Evolutionary conservation across 805 yeast genomes (phyloP), one percentile per base, ranked within the genome.

Genomic region (Diddensiella santjacobensis): DNA sequence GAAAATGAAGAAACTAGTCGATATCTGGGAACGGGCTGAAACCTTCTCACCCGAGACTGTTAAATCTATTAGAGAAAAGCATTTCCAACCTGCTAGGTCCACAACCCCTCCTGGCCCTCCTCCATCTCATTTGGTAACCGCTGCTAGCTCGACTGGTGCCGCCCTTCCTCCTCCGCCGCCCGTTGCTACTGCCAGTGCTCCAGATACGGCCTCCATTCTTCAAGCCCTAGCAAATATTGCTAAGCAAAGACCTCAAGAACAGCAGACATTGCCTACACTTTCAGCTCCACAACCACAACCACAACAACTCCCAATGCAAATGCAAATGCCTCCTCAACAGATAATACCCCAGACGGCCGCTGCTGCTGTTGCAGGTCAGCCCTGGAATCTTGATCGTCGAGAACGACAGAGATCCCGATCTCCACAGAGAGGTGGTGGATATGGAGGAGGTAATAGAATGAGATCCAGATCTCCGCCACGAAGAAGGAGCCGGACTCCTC

Each of bases 11-110:
- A 91, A 89, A 68, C 74, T 93, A 57, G 77, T 93, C 56, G 96
- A 87, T 54, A 90, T 93, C 59, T 93, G 99, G 99, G 87, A 81
- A 57, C 81, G 87, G 55, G 84, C 89, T 31, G 80, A 79, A 38
- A 84, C 96, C 13, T 91, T 93, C 68, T 72, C 73, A 47, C 76
- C 78, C 38, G 72, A 73, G 36, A 69, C 74, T 26, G 70, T 93
- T 47, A 66, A 73, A 40, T 63, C 74, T 17, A 75, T 87, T 50
- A 78, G 82, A 62, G 66, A 72, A 10, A 81, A 77, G 60, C 78
- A 78, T 64, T 84, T 83, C 59, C 58, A 59, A 15, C 63, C 60
- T 15, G 61, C 61, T 18, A 60, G 57, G 43, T 71, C 88, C 13
- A 75, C 81, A 6, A 83, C 95, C 3, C 91, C 93, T 33, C 84